Base-by-base conservation (phyloP, 2,329 filamentous ascomycete genomes). In the Helicocarpus griseus region DNA sequence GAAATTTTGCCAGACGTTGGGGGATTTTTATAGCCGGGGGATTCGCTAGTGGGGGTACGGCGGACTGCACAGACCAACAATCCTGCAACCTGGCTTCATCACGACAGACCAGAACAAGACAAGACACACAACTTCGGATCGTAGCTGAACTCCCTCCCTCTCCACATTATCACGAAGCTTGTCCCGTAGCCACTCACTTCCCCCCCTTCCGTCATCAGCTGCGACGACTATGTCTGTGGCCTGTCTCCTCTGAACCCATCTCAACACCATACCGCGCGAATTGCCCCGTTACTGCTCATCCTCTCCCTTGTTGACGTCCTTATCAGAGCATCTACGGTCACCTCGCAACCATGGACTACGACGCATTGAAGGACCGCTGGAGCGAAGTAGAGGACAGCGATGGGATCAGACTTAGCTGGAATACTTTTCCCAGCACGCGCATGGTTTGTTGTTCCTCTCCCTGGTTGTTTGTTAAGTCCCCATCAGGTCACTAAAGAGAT, bases 341-440 rank as follows among this genome's bases (percentile, higher is more conserved):
- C 29, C 9, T 35, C 29, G 13, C 44, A 61, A 75, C 57, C 56
- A 95, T 95, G 89, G 90, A 95, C 69, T 95, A 89, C 77, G 90
- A 96, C 70, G 80, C 83, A 60, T 75, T 95, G 60, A 96, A 96
- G 75, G 90, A 96, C 73, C 86, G 91, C 75, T 96, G 90, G 90
- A 89, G 85, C 65, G 89, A 96, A 69, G 85, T 95, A 53, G 93
- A 98, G 76, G 93, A 98, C 66, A 84, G 88, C 61, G 93, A 98
- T 82, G 93, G 93, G 55, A 82, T 97, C 65, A 85, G 93, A 57
- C 79, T 98, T 59, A 96, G 91, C 73, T 98, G 93, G 93, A 98
- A 98, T 69, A 94, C 94, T 55, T 95, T 98, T 65, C 93, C 93
- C 47, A 96, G 90, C 76, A 91, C 91, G 65, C 89, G 93, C 69